Conservation (phyloP, 2,329 filamentous ascomycete species). For the Aquanectria penicillioides region DNA sequence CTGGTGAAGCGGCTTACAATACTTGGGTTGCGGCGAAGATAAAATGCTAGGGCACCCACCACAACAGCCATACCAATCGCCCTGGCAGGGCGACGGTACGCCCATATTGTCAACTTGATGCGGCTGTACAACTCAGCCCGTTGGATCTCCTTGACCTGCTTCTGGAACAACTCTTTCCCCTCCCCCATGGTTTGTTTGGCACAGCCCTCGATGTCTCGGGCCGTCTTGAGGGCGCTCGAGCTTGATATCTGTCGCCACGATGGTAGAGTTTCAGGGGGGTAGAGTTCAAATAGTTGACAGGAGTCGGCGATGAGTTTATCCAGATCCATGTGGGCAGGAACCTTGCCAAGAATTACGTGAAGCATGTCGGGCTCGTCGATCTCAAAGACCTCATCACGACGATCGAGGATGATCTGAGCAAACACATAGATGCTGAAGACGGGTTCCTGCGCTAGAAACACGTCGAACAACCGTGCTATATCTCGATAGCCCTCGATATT, state of each 20-base stretch:
- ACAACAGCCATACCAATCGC: constrained; percentile 72
- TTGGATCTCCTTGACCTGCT: constrained; percentile 77
- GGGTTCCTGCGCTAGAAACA: constrained; percentile 87
- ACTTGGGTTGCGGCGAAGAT: constrained; percentile 63
- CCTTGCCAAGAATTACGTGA: constrained; percentile 85
- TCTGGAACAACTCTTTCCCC: constrained; percentile 73
- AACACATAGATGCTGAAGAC: constrained; percentile 92
- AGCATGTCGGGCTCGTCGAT: constrained; percentile 96
- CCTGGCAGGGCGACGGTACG: constrained; percentile 72
- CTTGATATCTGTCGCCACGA: constrained; percentile 78
- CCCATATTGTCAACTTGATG: constrained; percentile 58
- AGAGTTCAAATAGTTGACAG: constrained; percentile 66
- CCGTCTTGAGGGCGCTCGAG: constrained; percentile 88
- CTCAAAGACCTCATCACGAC: constrained; percentile 85
- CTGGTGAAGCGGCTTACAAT: constrained; percentile 41
- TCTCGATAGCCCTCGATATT: constrained; percentile 91
- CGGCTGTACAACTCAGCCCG: constrained; percentile 63
- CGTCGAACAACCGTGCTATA: constrained; percentile 92
- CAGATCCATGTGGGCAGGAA: constrained; percentile 83
- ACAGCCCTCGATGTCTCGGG: constrained; percentile 62
- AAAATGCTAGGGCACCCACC: constrained; percentile 75
- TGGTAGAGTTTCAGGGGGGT: constrained; percentile 78
- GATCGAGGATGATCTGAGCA: constrained; percentile 84
- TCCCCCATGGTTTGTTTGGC: constrained; percentile 69
- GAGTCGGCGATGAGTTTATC: constrained; percentile 79